These are phyloP conservation scores for Orbilia quercus DNA, from an alignment of 2,329 filamentous ascomycete genomes.

Conservation along the genomic window DNA sequence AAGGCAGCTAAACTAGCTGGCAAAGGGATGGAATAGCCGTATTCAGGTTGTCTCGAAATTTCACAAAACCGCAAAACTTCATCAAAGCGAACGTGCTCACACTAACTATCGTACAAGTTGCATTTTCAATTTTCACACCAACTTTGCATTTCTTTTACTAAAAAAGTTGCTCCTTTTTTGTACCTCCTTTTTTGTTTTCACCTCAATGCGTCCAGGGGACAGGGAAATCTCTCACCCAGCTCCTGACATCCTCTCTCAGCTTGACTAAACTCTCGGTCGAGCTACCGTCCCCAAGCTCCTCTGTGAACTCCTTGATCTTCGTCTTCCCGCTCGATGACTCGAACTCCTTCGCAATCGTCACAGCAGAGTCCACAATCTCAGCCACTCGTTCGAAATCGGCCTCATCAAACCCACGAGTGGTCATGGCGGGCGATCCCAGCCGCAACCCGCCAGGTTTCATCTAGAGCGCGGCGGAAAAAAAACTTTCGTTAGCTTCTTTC, in stretches of 20 bases:
- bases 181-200: too few relatives aligned
- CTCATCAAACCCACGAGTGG: slow-evolving; percentile 88
- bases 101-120: too few relatives aligned
- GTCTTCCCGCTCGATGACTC: slow-evolving; percentile 75
- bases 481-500: slow-evolving; percentile 9
- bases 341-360: slow-evolving; percentile 79
- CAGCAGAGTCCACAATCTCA: slow-evolving; percentile 84
- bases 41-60: slow-evolving; percentile 23
- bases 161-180: slow-evolving; percentile 54
- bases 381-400: slow-evolving; percentile 88
- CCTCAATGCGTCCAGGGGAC: slow-evolving; percentile 70
- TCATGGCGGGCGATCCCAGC: slow-evolving; percentile 97
- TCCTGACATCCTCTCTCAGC: slow-evolving; percentile 78
- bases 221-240: slow-evolving; percentile 80
- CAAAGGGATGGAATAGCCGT: slow-evolving; percentile 15
- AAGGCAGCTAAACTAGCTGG: neutral
- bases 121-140: slow-evolving; percentile 2
- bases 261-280: slow-evolving; percentile 77
- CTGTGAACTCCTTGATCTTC: slow-evolving; percentile 75
- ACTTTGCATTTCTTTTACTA: neutral
- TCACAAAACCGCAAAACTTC: slow-evolving; percentile 7
- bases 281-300: slow-evolving; percentile 75
- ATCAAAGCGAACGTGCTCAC: neutral
- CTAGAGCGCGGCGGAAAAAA: slow-evolving; percentile 25
- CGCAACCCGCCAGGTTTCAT: slow-evolving; percentile 90